Conservation (phyloP, 225 moss, liverwort and hornwort genomes). For the Marchantia polymorpha region DNA sequence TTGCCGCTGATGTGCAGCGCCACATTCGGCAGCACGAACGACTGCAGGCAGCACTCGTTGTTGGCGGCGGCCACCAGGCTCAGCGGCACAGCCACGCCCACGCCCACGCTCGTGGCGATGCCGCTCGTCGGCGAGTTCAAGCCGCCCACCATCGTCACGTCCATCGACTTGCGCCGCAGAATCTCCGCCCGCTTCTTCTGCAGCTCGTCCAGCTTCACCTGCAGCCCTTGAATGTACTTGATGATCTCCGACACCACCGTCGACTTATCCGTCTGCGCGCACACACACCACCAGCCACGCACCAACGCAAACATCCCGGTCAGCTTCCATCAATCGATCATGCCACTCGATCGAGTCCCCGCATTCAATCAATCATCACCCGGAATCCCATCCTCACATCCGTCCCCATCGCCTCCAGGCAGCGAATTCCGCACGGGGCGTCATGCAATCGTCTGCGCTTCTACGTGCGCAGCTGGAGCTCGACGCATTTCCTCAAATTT, state of each 20-base stretch:
- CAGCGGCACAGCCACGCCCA: conserved; percentile 23
- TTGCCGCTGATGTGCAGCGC: conserved; percentile 92
- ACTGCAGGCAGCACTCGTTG: conserved; percentile 75
- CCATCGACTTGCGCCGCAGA: conserved; percentile 47
- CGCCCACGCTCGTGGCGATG: conserved; percentile 16
- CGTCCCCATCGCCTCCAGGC: no score
- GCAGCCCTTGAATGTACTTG: conserved; percentile 87
- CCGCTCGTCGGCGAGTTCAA: conserved; percentile 26
- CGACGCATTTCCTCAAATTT: no score
- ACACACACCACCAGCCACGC: neutral
- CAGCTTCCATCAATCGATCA: neutral
- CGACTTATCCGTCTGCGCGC: conserved; percentile 88
- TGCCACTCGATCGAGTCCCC: neutral
- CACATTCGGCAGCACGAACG: conserved; percentile 82
- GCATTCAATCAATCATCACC: no score
- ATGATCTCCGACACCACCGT: conserved; percentile 94
- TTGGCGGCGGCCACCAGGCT: conserved; percentile 4
- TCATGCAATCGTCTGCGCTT: no score
- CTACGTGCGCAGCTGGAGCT: no score
- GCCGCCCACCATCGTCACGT: conserved; percentile 35
- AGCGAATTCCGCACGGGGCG: no score
- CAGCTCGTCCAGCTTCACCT: conserved; percentile 67
- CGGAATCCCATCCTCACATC: no score
- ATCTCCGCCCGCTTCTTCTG: conserved; percentile 58
- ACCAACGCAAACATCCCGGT: no score